phyloP scores from a whole-genome alignment of 2,329 filamentous ascomycete species.

The Emydomyces testavorans region DNA sequence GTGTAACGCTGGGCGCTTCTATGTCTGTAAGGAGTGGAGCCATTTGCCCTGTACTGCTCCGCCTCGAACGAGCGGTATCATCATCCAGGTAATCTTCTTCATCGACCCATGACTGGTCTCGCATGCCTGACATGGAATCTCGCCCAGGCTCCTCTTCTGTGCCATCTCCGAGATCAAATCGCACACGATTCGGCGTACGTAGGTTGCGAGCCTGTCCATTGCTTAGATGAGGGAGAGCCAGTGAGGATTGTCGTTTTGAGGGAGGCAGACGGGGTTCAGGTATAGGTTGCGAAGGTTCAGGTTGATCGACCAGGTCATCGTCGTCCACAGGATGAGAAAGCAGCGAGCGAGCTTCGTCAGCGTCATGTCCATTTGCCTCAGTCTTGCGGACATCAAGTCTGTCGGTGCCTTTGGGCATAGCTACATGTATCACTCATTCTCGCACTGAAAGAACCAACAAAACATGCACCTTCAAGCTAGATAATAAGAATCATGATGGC shows the following conservation, averaged over 20 bases:
- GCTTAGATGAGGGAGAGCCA: conserved; percentile 30
- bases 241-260: conserved; percentile 31
- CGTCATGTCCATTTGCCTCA: conserved; percentile 23
- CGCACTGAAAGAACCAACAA: conserved; percentile 2
- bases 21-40: conserved; percentile 69
- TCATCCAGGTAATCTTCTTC: conserved; percentile 50
- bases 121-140: conserved; percentile 12
- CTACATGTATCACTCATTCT: conserved; percentile 22
- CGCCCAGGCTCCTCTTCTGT: conserved; percentile 22
- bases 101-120: conserved; percentile 38
- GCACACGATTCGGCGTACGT: conserved; percentile 60
- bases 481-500: too few species aligned
- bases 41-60: conserved; percentile 39
- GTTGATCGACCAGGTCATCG: conserved; percentile 23
- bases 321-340: conserved; percentile 22
- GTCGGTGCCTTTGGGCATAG: conserved; percentile 33
- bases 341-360: conserved; percentile 26
- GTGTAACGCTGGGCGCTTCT: conserved; percentile 65
- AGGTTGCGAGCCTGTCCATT: conserved; percentile 45
- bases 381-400: conserved; percentile 25
- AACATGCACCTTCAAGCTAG: too few species aligned
- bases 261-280: conserved; percentile 13
- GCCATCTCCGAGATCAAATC: conserved; percentile 50
- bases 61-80: conserved; percentile 28
- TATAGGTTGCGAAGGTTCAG: conserved; percentile 18